Conservation (phyloP, 305 asterid species). For the Fraxinus dipetala region DNA sequence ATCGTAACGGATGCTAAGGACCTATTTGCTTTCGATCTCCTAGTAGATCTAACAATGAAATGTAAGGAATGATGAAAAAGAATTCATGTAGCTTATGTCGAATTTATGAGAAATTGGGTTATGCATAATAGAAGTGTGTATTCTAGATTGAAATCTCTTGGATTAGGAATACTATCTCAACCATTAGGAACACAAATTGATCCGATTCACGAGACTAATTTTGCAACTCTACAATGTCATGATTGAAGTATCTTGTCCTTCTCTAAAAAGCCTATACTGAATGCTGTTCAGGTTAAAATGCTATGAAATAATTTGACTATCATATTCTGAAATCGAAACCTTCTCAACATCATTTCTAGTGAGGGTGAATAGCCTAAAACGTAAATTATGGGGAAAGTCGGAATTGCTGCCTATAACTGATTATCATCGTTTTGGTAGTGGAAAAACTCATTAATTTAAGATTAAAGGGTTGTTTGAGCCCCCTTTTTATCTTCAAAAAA, state of each 20-base stretch:
- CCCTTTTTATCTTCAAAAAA: background rate
- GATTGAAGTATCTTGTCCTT: background rate
- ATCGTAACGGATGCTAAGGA: background rate
- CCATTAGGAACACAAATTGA: background rate
- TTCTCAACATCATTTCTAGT: background rate
- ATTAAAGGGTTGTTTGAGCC: background rate
- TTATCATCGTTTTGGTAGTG: background rate
- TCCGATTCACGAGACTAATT: background rate
- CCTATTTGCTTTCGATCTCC: background rate
- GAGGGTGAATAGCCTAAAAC: background rate
- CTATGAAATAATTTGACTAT: background rate
- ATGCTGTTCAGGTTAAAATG: background rate
- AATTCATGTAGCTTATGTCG: background rate
- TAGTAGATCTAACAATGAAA: background rate
- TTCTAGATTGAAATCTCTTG: background rate
- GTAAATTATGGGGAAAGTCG: background rate
- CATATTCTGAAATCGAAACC: background rate
- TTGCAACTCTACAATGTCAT: background rate
- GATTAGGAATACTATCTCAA: background rate
- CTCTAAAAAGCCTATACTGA: background rate
- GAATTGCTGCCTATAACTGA: background rate
- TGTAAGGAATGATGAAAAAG: background rate
- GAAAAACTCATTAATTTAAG: background rate
- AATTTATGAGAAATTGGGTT: background rate
- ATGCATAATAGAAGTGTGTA: background rate